Evolutionary conservation across 2,329 filamentous ascomycete genomes (phyloP), one percentile per base, ranked within the genome.

Genomic region (Blumeriella jaapii): DNA sequence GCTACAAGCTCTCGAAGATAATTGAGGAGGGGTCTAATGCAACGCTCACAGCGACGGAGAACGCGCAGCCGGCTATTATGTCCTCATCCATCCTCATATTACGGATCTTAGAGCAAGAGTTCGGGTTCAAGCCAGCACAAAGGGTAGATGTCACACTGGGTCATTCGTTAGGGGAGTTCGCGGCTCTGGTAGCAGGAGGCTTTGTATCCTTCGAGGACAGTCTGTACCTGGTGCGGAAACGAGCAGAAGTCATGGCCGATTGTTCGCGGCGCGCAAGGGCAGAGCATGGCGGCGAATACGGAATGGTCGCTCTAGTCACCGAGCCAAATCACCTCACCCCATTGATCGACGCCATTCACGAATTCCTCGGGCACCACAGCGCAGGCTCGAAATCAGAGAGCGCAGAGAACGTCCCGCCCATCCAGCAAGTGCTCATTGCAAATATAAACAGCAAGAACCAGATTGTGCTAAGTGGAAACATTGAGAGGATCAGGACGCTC

Each of bases 391-490:
- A 79, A 53, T 69, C 71, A 35, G 80, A 86, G 55, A 77, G 72
- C 48, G 70, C 69, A 41, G 66, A 76, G 45, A 70, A 82, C 47
- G 61, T 77, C 18, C 80, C 82, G 12, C 74, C 84, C 3, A 85
- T 93, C 36, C 74, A 91, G 54, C 82, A 93, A 59, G 87, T 95
- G 32, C 66, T 81, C 47, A 86, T 96, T 49, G 89, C 86, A 40
- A 95, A 96, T 59, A 77, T 93, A 61, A 96, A 96, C 62, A 84
- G 79, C 57, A 91, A 86, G 63, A 94, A 94, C 56, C 89, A 96
- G 62, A 93, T 96, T 51, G 89, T 95, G 33, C 67, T 96, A 34
- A 91, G 82, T 54, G 89, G 89, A 22, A 89, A 78, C 58, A 78
- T 95, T 34, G 78, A 79, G 50, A 71, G 77, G 48, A 94, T 95